Evolutionary conservation across 2,329 filamentous ascomycete genomes (phyloP).

Genomic region (Pseudogymnoascus sp.): DNA sequence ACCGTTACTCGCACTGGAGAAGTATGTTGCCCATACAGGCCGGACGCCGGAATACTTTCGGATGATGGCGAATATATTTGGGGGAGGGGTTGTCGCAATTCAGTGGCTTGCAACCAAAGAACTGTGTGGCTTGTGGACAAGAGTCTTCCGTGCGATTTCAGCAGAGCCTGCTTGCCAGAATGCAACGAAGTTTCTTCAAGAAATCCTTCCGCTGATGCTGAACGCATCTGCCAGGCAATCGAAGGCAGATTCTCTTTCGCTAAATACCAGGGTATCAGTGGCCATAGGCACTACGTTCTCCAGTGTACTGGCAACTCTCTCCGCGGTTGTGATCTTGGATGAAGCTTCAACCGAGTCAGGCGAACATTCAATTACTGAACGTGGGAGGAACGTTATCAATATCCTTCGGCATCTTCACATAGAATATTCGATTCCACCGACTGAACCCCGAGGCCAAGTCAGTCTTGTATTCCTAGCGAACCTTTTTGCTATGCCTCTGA

Average conservation of each 20-base stretch:
- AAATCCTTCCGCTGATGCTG: constrained; percentile 12
- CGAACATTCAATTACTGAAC: neutral
- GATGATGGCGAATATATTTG: constrained; percentile 32
- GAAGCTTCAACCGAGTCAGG: neutral
- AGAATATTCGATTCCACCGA: neutral
- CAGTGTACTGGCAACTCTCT: constrained; percentile 36
- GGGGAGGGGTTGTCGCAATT: constrained; percentile 30
- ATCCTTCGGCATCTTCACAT: constrained; percentile 7
- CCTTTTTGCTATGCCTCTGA: neutral
- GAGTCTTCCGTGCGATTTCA: constrained; percentile 32
- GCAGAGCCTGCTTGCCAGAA: constrained; percentile 19
- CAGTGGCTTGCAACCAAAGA: constrained; percentile 39
- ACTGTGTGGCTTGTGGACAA: constrained; percentile 36
- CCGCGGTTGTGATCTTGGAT: constrained; percentile 30
- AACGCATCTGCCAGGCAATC: neutral
- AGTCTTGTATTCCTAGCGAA: constrained; percentile 6
- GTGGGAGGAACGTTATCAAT: constrained; percentile 1
- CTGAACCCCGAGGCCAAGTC: neutral
- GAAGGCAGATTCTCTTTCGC: neutral
- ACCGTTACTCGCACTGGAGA: constrained; percentile 30
- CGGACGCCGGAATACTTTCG: constrained; percentile 32
- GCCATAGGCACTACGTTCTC: constrained; percentile 32
- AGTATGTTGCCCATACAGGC: constrained; percentile 29
- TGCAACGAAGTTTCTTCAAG: constrained; percentile 4
- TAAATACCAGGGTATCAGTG: constrained; percentile 2